Conservation (phyloP, 768 basidiomycete genomes). For the Pleurotus cornucopiae region DNA sequence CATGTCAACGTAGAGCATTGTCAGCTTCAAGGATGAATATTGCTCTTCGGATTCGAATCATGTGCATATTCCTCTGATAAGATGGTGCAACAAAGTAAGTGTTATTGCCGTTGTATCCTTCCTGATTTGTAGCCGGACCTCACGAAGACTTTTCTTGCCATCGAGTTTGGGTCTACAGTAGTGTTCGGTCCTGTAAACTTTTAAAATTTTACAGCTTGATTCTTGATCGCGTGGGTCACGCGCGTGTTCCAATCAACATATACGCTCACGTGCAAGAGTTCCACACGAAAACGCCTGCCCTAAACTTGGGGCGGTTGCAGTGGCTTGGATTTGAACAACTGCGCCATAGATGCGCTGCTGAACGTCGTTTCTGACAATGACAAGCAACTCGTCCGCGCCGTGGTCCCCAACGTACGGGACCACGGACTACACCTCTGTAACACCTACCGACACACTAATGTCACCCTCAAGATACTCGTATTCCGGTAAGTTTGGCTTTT, state of each 20-base stretch:
- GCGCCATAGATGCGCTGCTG: conserved; percentile 12
- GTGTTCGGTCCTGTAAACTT: too few relatives aligned
- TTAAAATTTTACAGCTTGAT: too few relatives aligned
- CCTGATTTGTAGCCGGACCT: too few relatives aligned
- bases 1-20: too few relatives aligned
- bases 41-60: too few relatives aligned
- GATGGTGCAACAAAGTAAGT: too few relatives aligned
- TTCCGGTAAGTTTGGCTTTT: conserved; percentile 39
- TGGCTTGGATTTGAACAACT: neutral
- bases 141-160: too few relatives aligned
- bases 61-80: too few relatives aligned
- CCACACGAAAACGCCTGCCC: conserved; percentile 35
- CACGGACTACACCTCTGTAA: conserved; percentile 49
- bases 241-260: neutral
- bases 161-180: too few relatives aligned
- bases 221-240: too few relatives aligned
- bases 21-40: too few relatives aligned
- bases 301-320: conserved; percentile 19
- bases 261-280: conserved; percentile 19
- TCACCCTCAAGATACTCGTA: conserved; percentile 62
- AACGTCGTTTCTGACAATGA: conserved; percentile 22
- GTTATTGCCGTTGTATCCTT: too few relatives aligned
- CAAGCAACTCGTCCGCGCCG: conserved; percentile 38
- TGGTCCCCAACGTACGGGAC: conserved; percentile 65
- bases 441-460: conserved; percentile 48